Percentiles rank a stretch among this genome's conserved stretches.
phyloP scores from a whole-genome alignment of 768 basidiomycete species.

The Sarcomyxa edulis region DNA sequence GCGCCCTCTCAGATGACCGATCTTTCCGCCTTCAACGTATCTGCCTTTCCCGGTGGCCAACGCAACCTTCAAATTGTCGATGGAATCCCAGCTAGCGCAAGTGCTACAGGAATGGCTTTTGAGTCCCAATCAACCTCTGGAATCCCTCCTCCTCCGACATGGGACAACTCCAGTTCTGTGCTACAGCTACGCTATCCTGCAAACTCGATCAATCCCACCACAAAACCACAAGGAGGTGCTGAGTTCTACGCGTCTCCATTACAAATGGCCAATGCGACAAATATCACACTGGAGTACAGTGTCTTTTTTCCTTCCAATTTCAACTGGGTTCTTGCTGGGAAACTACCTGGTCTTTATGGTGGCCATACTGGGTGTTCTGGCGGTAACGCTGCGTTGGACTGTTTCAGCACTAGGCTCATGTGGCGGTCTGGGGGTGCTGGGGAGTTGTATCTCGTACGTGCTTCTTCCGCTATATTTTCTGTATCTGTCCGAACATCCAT shows the following conservation, averaged over 20 bases:
- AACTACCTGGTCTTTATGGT: conserved; percentile 78
- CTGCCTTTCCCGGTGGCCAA: conserved; percentile 47
- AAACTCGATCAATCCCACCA: conserved; percentile 63
- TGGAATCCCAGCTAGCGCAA: conserved; percentile 35
- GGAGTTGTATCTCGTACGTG: conserved; percentile 69
- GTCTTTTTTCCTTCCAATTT: conserved; percentile 76
- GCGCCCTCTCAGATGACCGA: conserved; percentile 50
- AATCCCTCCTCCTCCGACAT: conserved; percentile 11
- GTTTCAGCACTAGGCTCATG: conserved; percentile 86
- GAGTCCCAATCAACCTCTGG: not conserved
- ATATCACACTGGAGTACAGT: conserved; percentile 60
- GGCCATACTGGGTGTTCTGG: conserved; percentile 68
- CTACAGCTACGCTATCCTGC: conserved; percentile 67
- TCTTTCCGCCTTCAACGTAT: conserved; percentile 54
- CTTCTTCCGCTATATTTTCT: not conserved
- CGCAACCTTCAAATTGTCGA: conserved; percentile 52
- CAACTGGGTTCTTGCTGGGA: conserved; percentile 77
- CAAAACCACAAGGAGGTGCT: conserved; percentile 61
- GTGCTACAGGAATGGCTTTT: conserved; percentile 10
- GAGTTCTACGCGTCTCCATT: conserved; percentile 56
- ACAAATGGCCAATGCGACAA: conserved; percentile 38
- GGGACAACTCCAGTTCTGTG: conserved; percentile 31
- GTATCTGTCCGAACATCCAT: not conserved
- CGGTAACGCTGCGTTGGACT: conserved; percentile 62
- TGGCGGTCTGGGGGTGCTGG: conserved; percentile 66